Percentiles rank a stretch among this genome's conserved stretches.
Conservation (phyloP, 768 basidiomycete species). For the Mycena venus region DNA sequence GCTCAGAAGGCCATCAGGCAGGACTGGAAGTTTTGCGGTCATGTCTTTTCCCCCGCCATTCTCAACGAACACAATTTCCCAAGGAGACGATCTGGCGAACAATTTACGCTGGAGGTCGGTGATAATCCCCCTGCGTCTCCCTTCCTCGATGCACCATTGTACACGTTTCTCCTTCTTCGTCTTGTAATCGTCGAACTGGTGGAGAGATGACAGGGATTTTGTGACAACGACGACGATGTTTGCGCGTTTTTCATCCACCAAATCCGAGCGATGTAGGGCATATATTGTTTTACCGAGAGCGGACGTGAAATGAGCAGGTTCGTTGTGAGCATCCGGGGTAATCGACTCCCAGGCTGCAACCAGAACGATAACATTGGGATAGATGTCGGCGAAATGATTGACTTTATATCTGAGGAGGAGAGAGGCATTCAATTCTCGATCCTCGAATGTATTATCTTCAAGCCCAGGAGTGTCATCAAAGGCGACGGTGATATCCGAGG, state of each 20-base stretch:
- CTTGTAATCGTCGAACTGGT: slow-evolving; percentile 5
- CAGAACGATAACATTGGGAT: slow-evolving; percentile 11
- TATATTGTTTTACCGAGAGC: slow-evolving; percentile 4
- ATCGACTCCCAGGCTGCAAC: not conserved
- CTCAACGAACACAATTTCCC: slow-evolving; percentile 6
- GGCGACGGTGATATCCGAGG: not conserved
- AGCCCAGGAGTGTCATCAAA: slow-evolving; percentile 12
- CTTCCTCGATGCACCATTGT: slow-evolving; percentile 12
- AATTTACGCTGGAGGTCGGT: slow-evolving; percentile 8
- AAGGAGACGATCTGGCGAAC: not conserved
- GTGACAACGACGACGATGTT: slow-evolving; percentile 8
- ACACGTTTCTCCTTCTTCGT: not conserved
- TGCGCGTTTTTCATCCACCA: not conserved
- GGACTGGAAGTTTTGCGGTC: not conserved
- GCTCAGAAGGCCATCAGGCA: no score
- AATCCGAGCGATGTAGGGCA: not conserved
- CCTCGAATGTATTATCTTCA: not conserved
- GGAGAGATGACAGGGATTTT: not conserved
- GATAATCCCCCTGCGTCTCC: slow-evolving; percentile 9
- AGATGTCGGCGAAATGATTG: not conserved
- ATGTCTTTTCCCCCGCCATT: not conserved
- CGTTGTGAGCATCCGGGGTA: slow-evolving; percentile 1
- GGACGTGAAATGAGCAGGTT: not conserved
- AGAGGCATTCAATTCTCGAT: not conserved
- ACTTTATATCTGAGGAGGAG: not conserved